phyloP scores from a whole-genome alignment of 140 eudicot genomes.

The Bidens hawaiensis region DNA sequence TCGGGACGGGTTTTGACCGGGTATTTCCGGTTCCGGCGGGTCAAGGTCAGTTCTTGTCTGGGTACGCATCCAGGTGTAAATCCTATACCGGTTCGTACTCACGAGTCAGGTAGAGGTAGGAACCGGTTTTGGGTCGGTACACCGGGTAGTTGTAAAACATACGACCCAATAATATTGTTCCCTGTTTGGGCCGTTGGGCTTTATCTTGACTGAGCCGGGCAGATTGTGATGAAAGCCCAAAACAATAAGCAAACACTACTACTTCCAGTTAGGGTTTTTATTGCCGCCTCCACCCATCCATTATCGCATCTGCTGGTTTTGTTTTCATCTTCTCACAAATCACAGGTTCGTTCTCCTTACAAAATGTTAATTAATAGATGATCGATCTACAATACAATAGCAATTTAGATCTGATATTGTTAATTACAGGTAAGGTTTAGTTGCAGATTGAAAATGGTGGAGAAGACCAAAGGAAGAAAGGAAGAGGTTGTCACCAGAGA shows the following conservation, averaged over 20 bases:
- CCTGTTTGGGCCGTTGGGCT: slow-evolving; percentile 8
- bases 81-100: too few species aligned
- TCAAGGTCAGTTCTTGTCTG: too few species aligned
- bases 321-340: slow-evolving; percentile 21
- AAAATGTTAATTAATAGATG: too few species aligned
- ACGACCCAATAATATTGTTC: too few species aligned
- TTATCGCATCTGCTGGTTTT: slow-evolving; percentile 9
- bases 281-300: neutral
- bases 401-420: neutral
- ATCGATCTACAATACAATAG: too few species aligned
- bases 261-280: slow-evolving; percentile 12
- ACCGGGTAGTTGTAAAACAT: too few species aligned
- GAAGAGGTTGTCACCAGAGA: slow-evolving; percentile 80
- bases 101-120: too few species aligned
- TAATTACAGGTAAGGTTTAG: slow-evolving; percentile 16
- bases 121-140: too few species aligned
- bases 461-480: slow-evolving; percentile 64
- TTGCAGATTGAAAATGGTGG: slow-evolving; percentile 41
- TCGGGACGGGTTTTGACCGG: too few species aligned
- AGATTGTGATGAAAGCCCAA: slow-evolving; percentile 16
- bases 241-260: slow-evolving; percentile 11
- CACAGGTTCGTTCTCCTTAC: slow-evolving; percentile 11
- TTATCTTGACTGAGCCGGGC: neutral
- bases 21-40: too few species aligned
- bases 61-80: too few species aligned